Conservation (phyloP, 106 monocot species). For the Allium fistulosum region DNA sequence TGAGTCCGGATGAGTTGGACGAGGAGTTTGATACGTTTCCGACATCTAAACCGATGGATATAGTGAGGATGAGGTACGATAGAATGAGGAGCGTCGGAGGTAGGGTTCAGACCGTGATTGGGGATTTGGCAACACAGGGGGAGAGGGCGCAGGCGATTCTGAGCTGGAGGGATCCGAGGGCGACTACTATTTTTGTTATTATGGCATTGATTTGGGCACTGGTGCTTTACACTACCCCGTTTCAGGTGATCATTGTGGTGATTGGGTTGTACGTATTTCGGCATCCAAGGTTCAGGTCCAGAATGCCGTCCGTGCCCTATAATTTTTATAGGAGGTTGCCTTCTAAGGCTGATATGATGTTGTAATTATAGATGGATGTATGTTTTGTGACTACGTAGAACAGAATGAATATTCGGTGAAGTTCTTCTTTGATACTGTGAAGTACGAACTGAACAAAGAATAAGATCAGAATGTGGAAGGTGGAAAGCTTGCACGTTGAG, state of each 20-base stretch:
- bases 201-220: slow-evolving; percentile 28
- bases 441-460: no score
- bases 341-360: slow-evolving; percentile 38
- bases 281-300: slow-evolving; percentile 42
- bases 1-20: slow-evolving; percentile 69
- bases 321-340: slow-evolving; percentile 58
- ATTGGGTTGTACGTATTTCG: slow-evolving; percentile 33
- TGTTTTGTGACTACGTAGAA: no score
- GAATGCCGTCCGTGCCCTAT: slow-evolving; percentile 35
- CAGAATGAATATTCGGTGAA: no score
- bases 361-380: slow-evolving; percentile 10
- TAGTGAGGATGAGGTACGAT: slow-evolving; percentile 42
- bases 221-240: slow-evolving; percentile 43
- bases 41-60: slow-evolving; percentile 20
- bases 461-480: no score
- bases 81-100: slow-evolving; percentile 45
- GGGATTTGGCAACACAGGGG: slow-evolving; percentile 50
- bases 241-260: slow-evolving; percentile 31
- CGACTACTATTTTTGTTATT: slow-evolving; percentile 46
- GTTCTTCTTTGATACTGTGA: no score
- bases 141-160: slow-evolving; percentile 41
- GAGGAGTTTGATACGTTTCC: slow-evolving; percentile 90
- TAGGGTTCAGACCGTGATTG: slow-evolving; percentile 45
- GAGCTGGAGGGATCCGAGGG: slow-evolving; percentile 57
- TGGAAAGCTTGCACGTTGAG: no score